These are phyloP conservation scores for Paecilomyces formosus DNA, from an alignment of 2,329 filamentous ascomycete genomes.

Conservation along the genomic window DNA sequence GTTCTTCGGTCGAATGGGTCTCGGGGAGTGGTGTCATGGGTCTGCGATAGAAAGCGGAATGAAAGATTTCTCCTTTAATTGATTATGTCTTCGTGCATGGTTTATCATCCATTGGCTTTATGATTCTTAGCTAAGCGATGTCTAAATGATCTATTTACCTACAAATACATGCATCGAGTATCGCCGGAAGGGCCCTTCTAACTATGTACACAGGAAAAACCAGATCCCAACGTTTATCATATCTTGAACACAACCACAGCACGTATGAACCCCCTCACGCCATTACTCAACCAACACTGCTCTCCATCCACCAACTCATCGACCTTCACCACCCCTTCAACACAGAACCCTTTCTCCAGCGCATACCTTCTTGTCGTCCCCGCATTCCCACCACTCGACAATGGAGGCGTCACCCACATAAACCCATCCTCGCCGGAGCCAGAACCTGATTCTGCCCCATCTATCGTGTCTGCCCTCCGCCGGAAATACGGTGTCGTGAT, in stretches of 20 bases:
- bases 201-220: too few relatives aligned
- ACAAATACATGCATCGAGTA: background rate
- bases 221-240: slow-evolving; percentile 8
- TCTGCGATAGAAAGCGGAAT: background rate
- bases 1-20: background rate
- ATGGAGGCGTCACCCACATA: slow-evolving; percentile 72
- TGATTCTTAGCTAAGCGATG: too few relatives aligned
- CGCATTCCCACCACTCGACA: slow-evolving; percentile 71
- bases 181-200: too few relatives aligned
- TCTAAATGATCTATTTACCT: background rate
- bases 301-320: slow-evolving; percentile 63
- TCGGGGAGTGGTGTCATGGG: background rate
- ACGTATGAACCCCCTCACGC: slow-evolving; percentile 68
- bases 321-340: slow-evolving; percentile 55
- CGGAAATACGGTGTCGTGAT: slow-evolving; percentile 77
- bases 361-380: slow-evolving; percentile 80
- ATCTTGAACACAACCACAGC: slow-evolving; percentile 18
- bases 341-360: slow-evolving; percentile 60
- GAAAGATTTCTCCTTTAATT: background rate
- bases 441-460: background rate
- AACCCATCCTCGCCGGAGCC: slow-evolving; percentile 28
- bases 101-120: too few relatives aligned
- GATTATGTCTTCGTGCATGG: background rate
- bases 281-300: slow-evolving; percentile 82
- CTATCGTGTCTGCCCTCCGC: slow-evolving; percentile 31